Percentiles rank a stretch among this genome's conserved stretches.
phyloP scores from a whole-genome alignment of 2,329 filamentous ascomycete genomes.

The Neonectria magnoliae region DNA sequence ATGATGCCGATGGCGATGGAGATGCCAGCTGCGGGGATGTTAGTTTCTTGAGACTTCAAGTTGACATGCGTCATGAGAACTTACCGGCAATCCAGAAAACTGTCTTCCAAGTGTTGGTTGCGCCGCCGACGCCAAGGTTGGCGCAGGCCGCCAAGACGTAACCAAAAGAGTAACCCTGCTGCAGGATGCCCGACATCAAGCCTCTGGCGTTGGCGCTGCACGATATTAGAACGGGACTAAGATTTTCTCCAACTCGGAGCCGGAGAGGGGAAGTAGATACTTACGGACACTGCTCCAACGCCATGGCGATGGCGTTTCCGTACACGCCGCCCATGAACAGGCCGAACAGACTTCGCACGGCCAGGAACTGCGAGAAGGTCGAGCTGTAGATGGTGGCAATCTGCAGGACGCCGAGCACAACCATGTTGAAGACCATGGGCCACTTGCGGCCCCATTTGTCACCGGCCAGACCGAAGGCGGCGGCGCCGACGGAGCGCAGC shows the following conservation, averaged over 20 bases:
- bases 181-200: constrained; percentile 83
- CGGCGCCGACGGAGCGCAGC: constrained; percentile 78
- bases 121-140: constrained; percentile 77
- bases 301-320: constrained; percentile 82
- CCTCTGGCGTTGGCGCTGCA: constrained; percentile 72
- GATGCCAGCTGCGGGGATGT: constrained; percentile 59
- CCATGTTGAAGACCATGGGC: constrained; percentile 85
- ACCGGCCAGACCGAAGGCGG: constrained; percentile 78
- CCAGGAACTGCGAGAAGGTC: constrained; percentile 80
- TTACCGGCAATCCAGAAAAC: constrained; percentile 75
- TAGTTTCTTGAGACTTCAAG: not conserved
- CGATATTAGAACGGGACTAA: constrained; percentile 34
- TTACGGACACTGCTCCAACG: constrained; percentile 76
- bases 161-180: constrained; percentile 83
- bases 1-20: constrained; percentile 76
- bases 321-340: constrained; percentile 86
- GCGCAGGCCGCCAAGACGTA: constrained; percentile 82
- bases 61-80: not conserved
- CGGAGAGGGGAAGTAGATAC: constrained; percentile 40
- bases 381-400: constrained; percentile 80
- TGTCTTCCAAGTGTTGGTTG: constrained; percentile 74
- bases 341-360: constrained; percentile 77
- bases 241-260: constrained; percentile 28
- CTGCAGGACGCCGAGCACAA: constrained; percentile 73
- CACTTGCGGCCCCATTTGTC: constrained; percentile 85